Evolutionary conservation across 73 alveolate genomes (phyloP).

Genomic region (Symbiodinium pilosum): DNA sequence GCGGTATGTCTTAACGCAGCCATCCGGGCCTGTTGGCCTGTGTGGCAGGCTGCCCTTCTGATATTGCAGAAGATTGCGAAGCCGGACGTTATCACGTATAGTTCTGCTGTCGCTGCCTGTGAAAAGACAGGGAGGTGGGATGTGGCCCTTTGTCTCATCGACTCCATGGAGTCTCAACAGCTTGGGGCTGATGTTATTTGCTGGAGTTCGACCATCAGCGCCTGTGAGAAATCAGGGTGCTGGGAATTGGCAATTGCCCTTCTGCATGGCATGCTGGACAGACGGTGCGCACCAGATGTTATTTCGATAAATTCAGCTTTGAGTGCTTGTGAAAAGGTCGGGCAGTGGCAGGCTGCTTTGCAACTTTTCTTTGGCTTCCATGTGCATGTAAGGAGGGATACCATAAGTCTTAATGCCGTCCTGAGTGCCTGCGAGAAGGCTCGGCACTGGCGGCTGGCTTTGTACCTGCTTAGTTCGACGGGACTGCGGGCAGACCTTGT

Average conservation of each 20-base stretch:
- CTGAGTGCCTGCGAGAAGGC: constrained; percentile 13
- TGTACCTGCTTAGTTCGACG: not conserved
- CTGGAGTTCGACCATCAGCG: not conserved
- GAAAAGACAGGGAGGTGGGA: constrained; percentile 8
- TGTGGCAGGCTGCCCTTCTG: not conserved
- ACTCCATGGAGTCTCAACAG: not conserved
- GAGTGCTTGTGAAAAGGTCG: not conserved
- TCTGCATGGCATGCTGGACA: not conserved
- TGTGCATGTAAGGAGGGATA: not conserved
- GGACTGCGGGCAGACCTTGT: not conserved
- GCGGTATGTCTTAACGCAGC: not conserved
- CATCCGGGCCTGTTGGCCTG: not conserved
- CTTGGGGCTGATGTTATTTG: not conserved
- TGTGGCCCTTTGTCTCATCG: not conserved
- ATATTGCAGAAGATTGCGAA: not conserved
- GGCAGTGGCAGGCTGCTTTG: not conserved
- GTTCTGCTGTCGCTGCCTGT: constrained; percentile 25
- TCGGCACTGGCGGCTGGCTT: not conserved
- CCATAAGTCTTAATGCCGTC: not conserved
- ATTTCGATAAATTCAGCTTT: not conserved
- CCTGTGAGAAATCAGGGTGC: constrained; percentile 14
- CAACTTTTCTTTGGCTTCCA: not conserved
- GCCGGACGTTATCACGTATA: not conserved
- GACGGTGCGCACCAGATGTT: not conserved
- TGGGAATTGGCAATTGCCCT: not conserved